Evolutionary conservation across 768 basidiomycete species (phyloP).

Genomic region (Mycena kentingensis): DNA sequence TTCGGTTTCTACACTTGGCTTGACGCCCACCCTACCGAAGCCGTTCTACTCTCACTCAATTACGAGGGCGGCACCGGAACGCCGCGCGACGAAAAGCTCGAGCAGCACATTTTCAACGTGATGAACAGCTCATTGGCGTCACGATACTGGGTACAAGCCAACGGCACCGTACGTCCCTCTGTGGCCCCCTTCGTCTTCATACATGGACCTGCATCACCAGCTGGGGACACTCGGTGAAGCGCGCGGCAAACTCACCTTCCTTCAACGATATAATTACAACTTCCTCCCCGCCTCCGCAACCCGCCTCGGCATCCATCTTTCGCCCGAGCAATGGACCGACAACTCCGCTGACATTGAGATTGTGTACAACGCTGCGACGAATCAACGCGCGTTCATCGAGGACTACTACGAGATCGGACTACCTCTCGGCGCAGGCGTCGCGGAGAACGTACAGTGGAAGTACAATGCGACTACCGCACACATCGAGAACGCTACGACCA

Average conservation of each 20-base stretch:
- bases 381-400: conserved; percentile 48
- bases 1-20: conserved; percentile 56
- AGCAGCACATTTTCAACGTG: conserved; percentile 43
- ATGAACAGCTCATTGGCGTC: conserved; percentile 40
- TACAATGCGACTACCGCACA: conserved; percentile 44
- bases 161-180: conserved; percentile 37
- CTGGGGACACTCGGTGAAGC: conserved; percentile 52
- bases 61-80: conserved; percentile 50
- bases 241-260: conserved; percentile 52
- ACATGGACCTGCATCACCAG: conserved; percentile 26
- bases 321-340: conserved; percentile 48
- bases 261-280: conserved; percentile 49
- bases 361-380: conserved; percentile 40
- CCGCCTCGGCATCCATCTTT: conserved; percentile 48
- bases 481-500: conserved; percentile 42
- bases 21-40: conserved; percentile 52
- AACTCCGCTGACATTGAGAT: conserved; percentile 48
- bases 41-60: conserved; percentile 52
- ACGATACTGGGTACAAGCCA: conserved; percentile 50
- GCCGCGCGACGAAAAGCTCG: conserved; percentile 42
- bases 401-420: conserved; percentile 46
- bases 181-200: not conserved
- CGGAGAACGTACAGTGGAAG: conserved; percentile 45
- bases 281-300: conserved; percentile 42
- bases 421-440: conserved; percentile 34